Base-by-base conservation (phyloP, 352 stramenopile genomes). In the Globisporangium heterothallicum region DNA sequence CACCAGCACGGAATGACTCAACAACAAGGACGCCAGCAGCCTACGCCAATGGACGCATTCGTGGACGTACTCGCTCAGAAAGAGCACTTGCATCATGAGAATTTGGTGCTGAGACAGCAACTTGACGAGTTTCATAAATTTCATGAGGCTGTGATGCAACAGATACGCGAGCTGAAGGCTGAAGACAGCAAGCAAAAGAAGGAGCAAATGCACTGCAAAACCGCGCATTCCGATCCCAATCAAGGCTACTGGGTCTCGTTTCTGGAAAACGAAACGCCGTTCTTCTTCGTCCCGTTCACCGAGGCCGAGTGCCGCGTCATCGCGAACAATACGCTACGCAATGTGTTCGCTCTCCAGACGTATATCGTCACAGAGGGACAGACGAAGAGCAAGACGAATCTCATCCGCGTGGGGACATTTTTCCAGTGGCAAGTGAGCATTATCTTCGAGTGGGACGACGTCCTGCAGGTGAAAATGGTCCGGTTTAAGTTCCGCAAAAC, bases 401-500 rank as follows among this genome's bases (percentile, higher is more conserved):
- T n/a, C n/a, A n/a, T n/a, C n/a, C 44, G 41, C 21, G 26, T 41
- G 2, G 14, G 38, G 18, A 53, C 36, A 25, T 22, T 53, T 22
- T 53, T 53, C 9, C 21, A 34, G 3, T 43, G 36, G 36, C 21
- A 14, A 13, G 36, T 24, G 36, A 43, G 36, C 36, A 14, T 43
- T 8, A 8, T 43, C 16, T 24, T 18, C 34, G 47, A 53, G 12
- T 42, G 30, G 14, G 47, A 53, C 7, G 34, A 53, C 12, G 6
- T 6, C 14, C 24, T 35, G 14, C 47, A 53, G 8, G 29, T 53
- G 47, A 25, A 24, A 6, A 35, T 53, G 47, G 44, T 53, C 21
- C 32, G 26, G 4, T 53, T 44, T 22, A 25, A 27, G 47, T 53
- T 53, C 47, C 41, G 18, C 14, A 53, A 53, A 18, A 45, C 47